A percentile compares a stretch with the other conserved stretches of the same genome.
These are phyloP conservation scores for Mimosa bimucronata DNA, from an alignment of 306 rosid genomes.

Conservation along the genomic window DNA sequence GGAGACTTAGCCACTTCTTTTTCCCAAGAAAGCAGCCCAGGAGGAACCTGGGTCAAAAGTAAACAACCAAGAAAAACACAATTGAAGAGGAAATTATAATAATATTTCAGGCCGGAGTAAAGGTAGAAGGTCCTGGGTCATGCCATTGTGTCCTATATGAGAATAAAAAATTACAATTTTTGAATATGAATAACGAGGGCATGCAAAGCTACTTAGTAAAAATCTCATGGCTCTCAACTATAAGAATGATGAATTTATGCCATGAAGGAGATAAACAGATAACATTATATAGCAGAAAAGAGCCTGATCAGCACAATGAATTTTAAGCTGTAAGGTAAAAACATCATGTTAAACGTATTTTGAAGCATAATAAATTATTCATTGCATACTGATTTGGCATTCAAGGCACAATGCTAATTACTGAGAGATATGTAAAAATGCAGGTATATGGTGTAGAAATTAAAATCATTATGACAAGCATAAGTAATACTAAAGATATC, in stretches of 20 bases:
- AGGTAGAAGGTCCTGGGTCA: slow-evolving; percentile 24
- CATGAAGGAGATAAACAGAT: slow-evolving; percentile 1
- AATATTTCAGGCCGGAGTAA: slow-evolving; percentile 14
- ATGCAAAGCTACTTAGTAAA: slow-evolving; percentile 17
- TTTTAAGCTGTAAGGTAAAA: slow-evolving; percentile 29
- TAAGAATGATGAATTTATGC: slow-evolving; percentile 18
- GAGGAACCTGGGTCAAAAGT: slow-evolving; percentile 80
- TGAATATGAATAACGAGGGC: slow-evolving; percentile 1
- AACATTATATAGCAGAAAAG: slow-evolving; percentile 8
- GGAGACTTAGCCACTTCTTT: slow-evolving; percentile 67
- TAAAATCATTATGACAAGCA: slow-evolving; percentile 25
- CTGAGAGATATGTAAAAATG: slow-evolving; percentile 8
- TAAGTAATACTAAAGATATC: slow-evolving; percentile 8
- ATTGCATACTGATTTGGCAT: slow-evolving; percentile 22
- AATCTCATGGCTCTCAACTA: slow-evolving; percentile 22
- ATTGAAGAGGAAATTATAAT: slow-evolving; percentile 30
- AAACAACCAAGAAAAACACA: slow-evolving; percentile 33
- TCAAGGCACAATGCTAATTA: slow-evolving; percentile 32
- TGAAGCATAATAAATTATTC: slow-evolving; percentile 10
- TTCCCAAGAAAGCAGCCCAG: slow-evolving; percentile 94
- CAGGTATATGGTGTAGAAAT: background rate
- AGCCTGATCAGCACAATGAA: background rate
- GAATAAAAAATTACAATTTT: slow-evolving; percentile 17
- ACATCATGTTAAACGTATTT: slow-evolving; percentile 25
- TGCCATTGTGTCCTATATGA: background rate